A percentile compares a stretch with the other conserved stretches of the same genome.
phyloP scores from a whole-genome alignment of 768 basidiomycete species.

The Lactarius evosmus region DNA sequence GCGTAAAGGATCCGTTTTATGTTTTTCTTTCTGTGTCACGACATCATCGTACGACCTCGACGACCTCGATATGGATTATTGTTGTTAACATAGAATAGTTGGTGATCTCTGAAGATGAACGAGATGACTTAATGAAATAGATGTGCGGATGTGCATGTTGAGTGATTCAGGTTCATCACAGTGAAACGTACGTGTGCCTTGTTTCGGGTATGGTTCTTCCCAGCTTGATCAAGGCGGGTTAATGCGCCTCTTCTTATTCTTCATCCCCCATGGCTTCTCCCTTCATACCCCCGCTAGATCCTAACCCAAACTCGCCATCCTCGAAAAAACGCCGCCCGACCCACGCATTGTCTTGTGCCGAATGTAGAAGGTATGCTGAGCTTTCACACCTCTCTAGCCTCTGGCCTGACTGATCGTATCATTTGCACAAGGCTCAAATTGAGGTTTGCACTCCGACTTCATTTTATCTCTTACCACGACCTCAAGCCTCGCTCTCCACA shows the following conservation, averaged over 20 bases:
- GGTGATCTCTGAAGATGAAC: not conserved
- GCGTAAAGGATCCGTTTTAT: not conserved
- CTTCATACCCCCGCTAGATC: constrained; percentile 20
- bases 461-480: constrained; percentile 1
- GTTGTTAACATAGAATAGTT: not conserved
- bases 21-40: not conserved
- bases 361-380: constrained; percentile 56
- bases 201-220: constrained; percentile 25
- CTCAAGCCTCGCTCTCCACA: constrained; percentile 29
- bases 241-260: constrained; percentile 21
- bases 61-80: not conserved
- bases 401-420: constrained; percentile 24
- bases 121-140: not conserved
- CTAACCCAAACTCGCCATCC: constrained; percentile 22
- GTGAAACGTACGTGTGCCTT: constrained; percentile 13
- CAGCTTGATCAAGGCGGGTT: constrained; percentile 23
- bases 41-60: not conserved
- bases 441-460: constrained; percentile 44
- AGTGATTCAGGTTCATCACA: not conserved
- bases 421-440: constrained; percentile 53
- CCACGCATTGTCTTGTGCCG: constrained; percentile 60
- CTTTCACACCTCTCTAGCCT: constrained; percentile 5
- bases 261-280: constrained; percentile 28
- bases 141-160: not conserved
- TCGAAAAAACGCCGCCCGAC: constrained; percentile 36